Base-by-base conservation (phyloP, 306 rosid species). In the Glycine tomentella region DNA sequence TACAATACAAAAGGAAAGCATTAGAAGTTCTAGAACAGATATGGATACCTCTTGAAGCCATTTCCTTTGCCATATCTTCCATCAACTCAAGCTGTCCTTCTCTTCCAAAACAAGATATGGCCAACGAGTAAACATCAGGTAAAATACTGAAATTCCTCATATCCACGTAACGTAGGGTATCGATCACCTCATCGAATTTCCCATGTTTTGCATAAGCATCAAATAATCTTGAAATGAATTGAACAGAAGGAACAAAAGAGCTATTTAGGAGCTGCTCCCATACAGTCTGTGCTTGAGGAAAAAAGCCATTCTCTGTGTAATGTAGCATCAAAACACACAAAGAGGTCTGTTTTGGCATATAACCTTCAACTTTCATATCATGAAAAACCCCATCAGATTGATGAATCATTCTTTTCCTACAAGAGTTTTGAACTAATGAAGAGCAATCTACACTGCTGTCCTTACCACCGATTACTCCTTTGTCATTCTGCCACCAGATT, bases 51-150 rank as follows among this genome's bases (percentile, higher is more conserved):
- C 82, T 83, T 1, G 88, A 91, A 71, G 88, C 84, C 95, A 92
- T 92, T 75, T 87, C 91, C 78, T 70, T 66, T 77, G 89, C 17
- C n/a, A 90, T 69, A 10, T 65, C 80, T 77, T 95, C 98, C 99
- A 95, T 91, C 90, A 93, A 78, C 78, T 87, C 83, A 71, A 90
- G 84, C 78, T 95, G 94, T 5, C 95, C 94, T 67, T 86, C 86
- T 80, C 84, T 88, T 65, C 97, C 97, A 84, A 93, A 90, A 82
- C 92, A 90, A 48, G 92, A 80, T 20, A 95, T 83, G 72, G 99
- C 97, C 49, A 89, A 79, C 38, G 90, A 84, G 87, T 85, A 95
- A 51, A 87, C 91, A 68, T 75, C 83, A 53, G 97, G 97, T 16
- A 90, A 81, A 42, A 82, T 80, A 69, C 85, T 44, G 44, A 84